Conservation (phyloP, 371 early-diverging fungal genomes). For the Entomophthora muscae region DNA sequence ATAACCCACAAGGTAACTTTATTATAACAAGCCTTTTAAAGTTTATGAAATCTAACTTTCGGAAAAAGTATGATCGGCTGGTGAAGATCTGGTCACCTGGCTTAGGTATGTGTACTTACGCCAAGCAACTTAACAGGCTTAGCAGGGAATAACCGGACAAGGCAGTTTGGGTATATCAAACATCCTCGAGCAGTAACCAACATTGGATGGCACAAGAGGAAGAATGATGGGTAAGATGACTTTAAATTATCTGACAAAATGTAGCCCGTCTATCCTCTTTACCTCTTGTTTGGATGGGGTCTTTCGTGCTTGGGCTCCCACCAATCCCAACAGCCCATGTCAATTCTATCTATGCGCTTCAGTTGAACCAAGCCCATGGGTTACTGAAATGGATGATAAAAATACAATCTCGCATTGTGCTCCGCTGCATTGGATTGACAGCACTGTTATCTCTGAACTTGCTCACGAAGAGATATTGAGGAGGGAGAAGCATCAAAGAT, state of each 20-base stretch:
- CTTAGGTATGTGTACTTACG: no score
- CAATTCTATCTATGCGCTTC: neutral
- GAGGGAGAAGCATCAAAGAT: neutral
- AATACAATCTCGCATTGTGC: neutral
- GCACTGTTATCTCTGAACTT: neutral
- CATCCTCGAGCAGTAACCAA: neutral
- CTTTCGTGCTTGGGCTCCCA: neutral
- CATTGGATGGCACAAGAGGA: neutral
- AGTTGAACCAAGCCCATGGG: neutral
- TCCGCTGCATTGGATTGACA: neutral
- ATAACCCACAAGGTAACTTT: neutral
- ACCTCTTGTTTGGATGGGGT: neutral
- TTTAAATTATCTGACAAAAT: neutral
- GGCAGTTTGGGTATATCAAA: neutral
- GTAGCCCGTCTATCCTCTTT: neutral
- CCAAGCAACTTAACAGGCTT: neutral
- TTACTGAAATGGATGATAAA: neutral
- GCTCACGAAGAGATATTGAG: neutral
- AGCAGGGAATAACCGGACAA: neutral
- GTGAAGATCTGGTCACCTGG: neutral
- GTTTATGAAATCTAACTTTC: no score
- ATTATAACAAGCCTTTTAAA: no score
- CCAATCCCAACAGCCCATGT: neutral
- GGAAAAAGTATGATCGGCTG: neutral
- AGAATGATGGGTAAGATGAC: neutral